Percentiles rank a stretch among this genome's conserved stretches.
phyloP scores from a whole-genome alignment of 371 early-diverging fungal species.

The Rhizopus delemar region DNA sequence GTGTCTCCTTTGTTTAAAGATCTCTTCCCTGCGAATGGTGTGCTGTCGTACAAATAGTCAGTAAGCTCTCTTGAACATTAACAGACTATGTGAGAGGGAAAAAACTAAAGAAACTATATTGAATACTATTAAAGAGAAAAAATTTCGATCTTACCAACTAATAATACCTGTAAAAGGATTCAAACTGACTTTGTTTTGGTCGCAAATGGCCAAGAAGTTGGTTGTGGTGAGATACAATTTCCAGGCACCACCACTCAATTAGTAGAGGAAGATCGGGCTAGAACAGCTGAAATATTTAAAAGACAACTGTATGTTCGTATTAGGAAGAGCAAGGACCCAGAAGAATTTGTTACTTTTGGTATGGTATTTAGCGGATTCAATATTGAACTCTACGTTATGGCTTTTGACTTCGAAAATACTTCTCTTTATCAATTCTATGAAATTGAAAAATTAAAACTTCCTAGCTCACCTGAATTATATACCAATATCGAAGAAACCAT shows the following conservation, averaged over 20 bases:
- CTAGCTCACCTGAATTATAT: conserved; percentile 18
- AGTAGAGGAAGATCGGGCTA: conserved; percentile 19
- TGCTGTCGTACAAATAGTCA: conserved; percentile 15
- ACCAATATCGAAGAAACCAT: conserved; percentile 21
- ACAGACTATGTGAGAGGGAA: conserved; percentile 10
- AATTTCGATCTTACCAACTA: conserved; percentile 17
- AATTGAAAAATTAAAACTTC: conserved; percentile 16
- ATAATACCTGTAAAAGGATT: conserved; percentile 17
- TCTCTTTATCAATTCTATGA: conserved; percentile 20
- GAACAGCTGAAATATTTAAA: conserved; percentile 21
- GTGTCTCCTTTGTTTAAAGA: conserved; percentile 16
- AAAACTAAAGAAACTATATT: conserved; percentile 15
- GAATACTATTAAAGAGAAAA: conserved; percentile 15
- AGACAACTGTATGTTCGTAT: conserved; percentile 21
- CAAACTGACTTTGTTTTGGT: conserved; percentile 17
- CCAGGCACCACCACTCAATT: conserved; percentile 13
- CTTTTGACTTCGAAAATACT: conserved; percentile 19
- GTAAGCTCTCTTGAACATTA: conserved; percentile 17
- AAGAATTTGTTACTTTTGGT: conserved; percentile 24
- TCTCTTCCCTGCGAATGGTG: conserved; percentile 17
- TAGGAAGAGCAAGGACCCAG: conserved; percentile 20
- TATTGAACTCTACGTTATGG: conserved; percentile 19
- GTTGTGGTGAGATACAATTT: conserved; percentile 22
- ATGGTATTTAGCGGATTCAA: conserved; percentile 18
- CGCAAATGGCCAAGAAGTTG: conserved; percentile 18